Conservation (phyloP, 2,329 filamentous ascomycete species). For the Macroventuria anomochaeta region DNA sequence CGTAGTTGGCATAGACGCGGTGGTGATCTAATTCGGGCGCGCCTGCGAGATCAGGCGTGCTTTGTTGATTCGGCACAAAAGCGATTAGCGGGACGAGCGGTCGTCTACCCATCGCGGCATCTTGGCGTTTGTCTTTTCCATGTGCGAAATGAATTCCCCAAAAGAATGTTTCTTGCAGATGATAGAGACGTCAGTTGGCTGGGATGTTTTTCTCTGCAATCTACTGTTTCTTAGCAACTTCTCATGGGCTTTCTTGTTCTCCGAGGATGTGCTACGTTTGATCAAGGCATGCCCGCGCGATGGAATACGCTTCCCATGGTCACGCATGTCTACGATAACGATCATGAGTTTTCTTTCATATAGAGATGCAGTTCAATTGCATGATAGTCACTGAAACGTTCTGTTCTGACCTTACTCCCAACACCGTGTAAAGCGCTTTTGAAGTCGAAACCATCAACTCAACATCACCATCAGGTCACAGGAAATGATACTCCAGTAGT, state of each 20-base stretch:
- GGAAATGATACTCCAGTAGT: too few species aligned
- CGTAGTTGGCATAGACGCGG: conserved; percentile 34
- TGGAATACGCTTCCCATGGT: conserved; percentile 42
- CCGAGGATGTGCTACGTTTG: conserved; percentile 44
- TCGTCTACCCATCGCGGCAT: conserved; percentile 48
- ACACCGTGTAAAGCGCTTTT: too few species aligned
- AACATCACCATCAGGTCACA: too few species aligned
- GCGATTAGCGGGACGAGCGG: conserved; percentile 42
- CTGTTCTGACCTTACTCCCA: background rate
- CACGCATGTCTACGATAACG: conserved; percentile 47
- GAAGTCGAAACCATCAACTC: too few species aligned
- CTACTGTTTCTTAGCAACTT: conserved; percentile 44
- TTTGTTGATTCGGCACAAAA: conserved; percentile 44
- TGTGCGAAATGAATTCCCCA: conserved; percentile 49
- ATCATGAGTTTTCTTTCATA: conserved; percentile 49
- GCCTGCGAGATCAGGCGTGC: conserved; percentile 43
- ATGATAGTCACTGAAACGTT: conserved; percentile 34
- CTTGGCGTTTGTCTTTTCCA: conserved; percentile 51
- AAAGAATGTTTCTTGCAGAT: conserved; percentile 45
- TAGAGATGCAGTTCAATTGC: conserved; percentile 49
- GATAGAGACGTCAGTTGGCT: conserved; percentile 46
- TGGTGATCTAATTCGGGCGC: conserved; percentile 41
- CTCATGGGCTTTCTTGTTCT: conserved; percentile 36
- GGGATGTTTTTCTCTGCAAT: conserved; percentile 38
- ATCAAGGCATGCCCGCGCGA: conserved; percentile 43